Conservation (phyloP, 495 filamentous ascomycete species). For the Copromyces sp. region DNA sequence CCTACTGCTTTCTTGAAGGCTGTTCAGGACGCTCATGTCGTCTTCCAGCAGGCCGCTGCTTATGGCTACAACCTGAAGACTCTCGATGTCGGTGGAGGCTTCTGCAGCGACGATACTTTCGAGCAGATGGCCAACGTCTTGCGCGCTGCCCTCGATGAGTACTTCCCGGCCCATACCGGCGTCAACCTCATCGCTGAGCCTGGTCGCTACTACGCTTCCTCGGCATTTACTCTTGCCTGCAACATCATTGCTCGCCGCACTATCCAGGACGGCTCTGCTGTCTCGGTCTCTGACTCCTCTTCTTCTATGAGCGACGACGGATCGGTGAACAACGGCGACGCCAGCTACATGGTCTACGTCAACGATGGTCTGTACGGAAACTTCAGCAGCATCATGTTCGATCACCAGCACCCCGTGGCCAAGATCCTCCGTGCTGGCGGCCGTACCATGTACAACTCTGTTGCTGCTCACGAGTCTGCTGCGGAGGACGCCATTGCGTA, state of each 20-base stretch:
- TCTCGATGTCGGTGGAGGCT: slow-evolving; percentile 91
- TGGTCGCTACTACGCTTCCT: slow-evolving; percentile 86
- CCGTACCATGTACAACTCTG: slow-evolving; percentile 38
- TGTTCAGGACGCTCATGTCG: slow-evolving; percentile 73
- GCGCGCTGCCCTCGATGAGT: slow-evolving; percentile 66
- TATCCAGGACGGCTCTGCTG: slow-evolving; percentile 37
- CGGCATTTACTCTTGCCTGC: slow-evolving; percentile 87
- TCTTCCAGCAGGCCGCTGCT: slow-evolving; percentile 77
- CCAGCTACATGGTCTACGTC: slow-evolving; percentile 88
- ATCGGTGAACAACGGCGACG: slow-evolving; percentile 29
- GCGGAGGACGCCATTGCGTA: slow-evolving; percentile 47
- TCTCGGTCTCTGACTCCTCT: slow-evolving; percentile 24
- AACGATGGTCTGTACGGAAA: slow-evolving; percentile 98
- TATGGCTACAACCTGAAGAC: slow-evolving; percentile 75
- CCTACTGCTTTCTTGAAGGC: slow-evolving; percentile 80
- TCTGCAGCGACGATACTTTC: slow-evolving; percentile 68
- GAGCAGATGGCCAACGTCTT: slow-evolving; percentile 81
- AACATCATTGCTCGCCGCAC: slow-evolving; percentile 94
- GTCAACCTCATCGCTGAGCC: slow-evolving; percentile 92
- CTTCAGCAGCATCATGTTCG: slow-evolving; percentile 98
- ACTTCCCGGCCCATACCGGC: slow-evolving; percentile 62
- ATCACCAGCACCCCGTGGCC: slow-evolving; percentile 85
- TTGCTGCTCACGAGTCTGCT: slow-evolving; percentile 25
- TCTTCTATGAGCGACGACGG: slow-evolving; percentile 22
- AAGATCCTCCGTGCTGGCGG: slow-evolving; percentile 60